Conservation (phyloP, 176 grass and related monocot species). For the Pontederia paniculata region DNA sequence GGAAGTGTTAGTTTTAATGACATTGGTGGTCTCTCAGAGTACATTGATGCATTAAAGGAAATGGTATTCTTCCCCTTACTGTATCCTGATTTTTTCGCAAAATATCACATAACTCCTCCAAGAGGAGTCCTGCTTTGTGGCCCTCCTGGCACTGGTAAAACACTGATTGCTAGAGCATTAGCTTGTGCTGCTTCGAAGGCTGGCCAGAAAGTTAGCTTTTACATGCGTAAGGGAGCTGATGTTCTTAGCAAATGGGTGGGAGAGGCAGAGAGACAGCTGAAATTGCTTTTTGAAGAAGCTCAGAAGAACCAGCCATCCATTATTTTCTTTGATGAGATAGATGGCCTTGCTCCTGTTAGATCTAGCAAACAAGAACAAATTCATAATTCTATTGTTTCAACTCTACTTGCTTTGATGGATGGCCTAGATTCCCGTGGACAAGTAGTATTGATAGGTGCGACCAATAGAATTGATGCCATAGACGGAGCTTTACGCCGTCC, state of each 20-base stretch:
- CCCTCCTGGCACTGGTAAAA: constrained; percentile 96
- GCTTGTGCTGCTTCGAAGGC: constrained; percentile 91
- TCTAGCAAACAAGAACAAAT: constrained; percentile 99
- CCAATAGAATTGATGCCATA: constrained; percentile 97
- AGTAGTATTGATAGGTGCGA: constrained; percentile 99
- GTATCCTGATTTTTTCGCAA: constrained; percentile 99
- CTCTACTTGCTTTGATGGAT: constrained; percentile 98
- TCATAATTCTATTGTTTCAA: constrained; percentile 99
- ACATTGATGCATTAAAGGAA: constrained; percentile 96
- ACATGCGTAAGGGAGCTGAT: constrained; percentile 99
- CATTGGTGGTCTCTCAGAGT: constrained; percentile 89
- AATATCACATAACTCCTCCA: constrained; percentile 96
- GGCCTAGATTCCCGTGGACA: constrained; percentile 96
- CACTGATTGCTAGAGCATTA: constrained; percentile 94
- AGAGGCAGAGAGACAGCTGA: constrained; percentile 96
- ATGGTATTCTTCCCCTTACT: constrained; percentile 98
- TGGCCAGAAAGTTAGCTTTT: constrained; percentile 97
- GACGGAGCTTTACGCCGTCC: constrained; percentile 96
- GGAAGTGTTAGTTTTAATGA: constrained; percentile 89
- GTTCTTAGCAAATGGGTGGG: constrained; percentile 99
- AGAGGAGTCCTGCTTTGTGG: constrained; percentile 96
- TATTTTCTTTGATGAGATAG: constrained; percentile 99
- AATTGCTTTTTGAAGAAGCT: constrained; percentile 98
- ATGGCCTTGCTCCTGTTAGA: constrained; percentile 97
- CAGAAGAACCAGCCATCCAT: constrained; percentile 98